Evolutionary conservation across 2,329 filamentous ascomycete genomes (phyloP).

Genomic region (Exophiala sp.): DNA sequence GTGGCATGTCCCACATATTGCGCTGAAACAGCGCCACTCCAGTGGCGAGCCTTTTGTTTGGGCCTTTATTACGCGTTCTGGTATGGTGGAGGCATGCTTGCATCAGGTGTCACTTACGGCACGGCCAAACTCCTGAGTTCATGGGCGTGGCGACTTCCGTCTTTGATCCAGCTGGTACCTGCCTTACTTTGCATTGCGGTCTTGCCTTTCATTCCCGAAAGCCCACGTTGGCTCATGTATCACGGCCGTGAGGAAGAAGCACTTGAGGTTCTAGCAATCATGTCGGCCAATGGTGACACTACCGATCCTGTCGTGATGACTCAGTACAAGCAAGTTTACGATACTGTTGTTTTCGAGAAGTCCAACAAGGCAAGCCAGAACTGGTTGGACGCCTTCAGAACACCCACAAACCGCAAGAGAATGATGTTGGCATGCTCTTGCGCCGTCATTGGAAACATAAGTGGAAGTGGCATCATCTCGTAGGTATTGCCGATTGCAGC

Average conservation of each 20-base stretch:
- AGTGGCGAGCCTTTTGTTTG: conserved; percentile 8
- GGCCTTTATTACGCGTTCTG: conserved; percentile 13
- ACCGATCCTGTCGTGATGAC: background rate
- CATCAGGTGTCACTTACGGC: conserved; percentile 8
- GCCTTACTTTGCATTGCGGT: conserved; percentile 36
- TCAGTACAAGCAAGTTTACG: conserved; percentile 6
- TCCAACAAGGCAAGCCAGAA: background rate
- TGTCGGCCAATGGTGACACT: conserved; percentile 2
- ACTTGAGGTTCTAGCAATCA: conserved; percentile 13
- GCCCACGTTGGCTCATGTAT: conserved; percentile 28
- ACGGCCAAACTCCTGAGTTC: conserved; percentile 2
- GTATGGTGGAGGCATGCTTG: conserved; percentile 8
- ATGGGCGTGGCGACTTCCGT: conserved; percentile 10
- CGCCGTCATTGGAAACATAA: conserved; percentile 8
- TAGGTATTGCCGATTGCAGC: background rate
- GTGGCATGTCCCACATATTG: conserved; percentile 7
- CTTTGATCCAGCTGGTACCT: conserved; percentile 1
- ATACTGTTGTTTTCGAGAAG: conserved; percentile 11
- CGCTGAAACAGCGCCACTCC: background rate
- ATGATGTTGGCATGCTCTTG: conserved; percentile 3
- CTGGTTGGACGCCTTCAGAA: conserved; percentile 2
- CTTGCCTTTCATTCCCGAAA: conserved; percentile 32
- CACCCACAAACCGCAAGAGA: conserved; percentile 1
- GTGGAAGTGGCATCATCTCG: conserved; percentile 9
- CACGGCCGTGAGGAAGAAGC: conserved; percentile 18